Evolutionary conservation across 768 basidiomycete genomes (phyloP), one percentile per base, ranked within the genome.

Genomic region (Xerocomus brunneocitrinus): DNA sequence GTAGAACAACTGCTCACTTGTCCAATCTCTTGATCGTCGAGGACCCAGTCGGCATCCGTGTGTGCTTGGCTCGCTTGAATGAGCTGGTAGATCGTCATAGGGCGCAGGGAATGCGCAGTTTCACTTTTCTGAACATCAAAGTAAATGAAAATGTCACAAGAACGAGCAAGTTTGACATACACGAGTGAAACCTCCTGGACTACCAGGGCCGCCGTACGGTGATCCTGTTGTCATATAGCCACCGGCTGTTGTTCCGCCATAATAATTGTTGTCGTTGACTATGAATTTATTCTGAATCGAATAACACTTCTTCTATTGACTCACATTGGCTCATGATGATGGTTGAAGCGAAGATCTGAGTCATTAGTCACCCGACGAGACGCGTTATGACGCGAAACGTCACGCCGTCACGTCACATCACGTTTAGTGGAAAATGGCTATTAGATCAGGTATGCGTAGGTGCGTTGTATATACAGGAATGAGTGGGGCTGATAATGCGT

Each of bases 31-130:
- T 77, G 71, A 28, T 84, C 87, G 53, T 93, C 93, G 32, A 98
- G 75, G 54, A 77, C 76, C 84, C 92, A 97, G 53, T 95, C 91
- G 2, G 90, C 87, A 59, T 98, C 95, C 1, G 87, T 77, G 65
- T 95, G 91, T 5, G 85, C 78, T 74, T 95, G 93, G n/a, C 73
- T 77, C 2, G 94, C 88, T 59, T 80, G 79, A 34, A 75, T 65
- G 42, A 97, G 76, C 65, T 95, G 93, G 48, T 81, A 78, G 60
- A 89, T 79, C 3, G 87, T 91, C 47, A 91, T 79, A 4, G 92
- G 91, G 34, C 92, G 78, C 24, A 87, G 68, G 3, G 84, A 77
- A 40, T 78, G 74, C 5, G 69, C 67, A 22, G 71, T 68, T 47
- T 70, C 71, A 22, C 59, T 67, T 62, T 67, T 69, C 75, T 80